Evolutionary conservation across 1,284 basidiomycete genomes (phyloP), one percentile per base, ranked within the genome.

Genomic region (Trichosporon ovoides): DNA sequence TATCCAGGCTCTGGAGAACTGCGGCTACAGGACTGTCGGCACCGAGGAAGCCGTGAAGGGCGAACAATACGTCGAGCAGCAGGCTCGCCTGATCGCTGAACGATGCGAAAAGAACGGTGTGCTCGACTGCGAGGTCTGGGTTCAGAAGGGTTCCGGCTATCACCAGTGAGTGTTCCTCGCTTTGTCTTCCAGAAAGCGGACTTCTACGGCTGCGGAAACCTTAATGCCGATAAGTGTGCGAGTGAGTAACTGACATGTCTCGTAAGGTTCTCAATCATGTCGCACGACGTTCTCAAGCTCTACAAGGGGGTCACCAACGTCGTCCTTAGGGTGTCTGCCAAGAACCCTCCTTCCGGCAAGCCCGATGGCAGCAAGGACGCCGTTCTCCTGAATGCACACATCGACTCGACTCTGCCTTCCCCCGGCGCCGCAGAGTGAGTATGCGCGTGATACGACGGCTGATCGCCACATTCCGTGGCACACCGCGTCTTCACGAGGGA

Each of bases 1-100:
- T 49, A 71, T 78, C 40, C 57, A 58, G 38, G 72, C 66, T 4
- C 72, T 66, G 34, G 91, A 93, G 71, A 85, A 85, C 33, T 90
- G 95, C 59, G 94, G 94, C 4, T 98, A 87, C 78, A 83, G 95
- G 40, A 95, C 90, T 0, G 90, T 96, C 16, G 95, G 95, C 1
- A 95, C 93, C 0, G 81, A 82, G 38, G 89, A 97, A 73, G 92
- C 97, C 77, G 85, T 89, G 0, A 76, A 85, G 31, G 92, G 88
- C 6, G 93, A 97, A 68, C 78, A 82, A 38, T 97, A 92, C 85
- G 86, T 96, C 80, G 71, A 87, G 19, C 76, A 81, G 46, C 83
- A 88, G 67, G 86, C 87, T 2, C 77, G 84, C 58, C 79, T 80
- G 40, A 74, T 91, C 22, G 80, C 83, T 65, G 73, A 75, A 19